Conservation (phyloP, 768 basidiomycete species). For the Coprinopsis cinerea region DNA sequence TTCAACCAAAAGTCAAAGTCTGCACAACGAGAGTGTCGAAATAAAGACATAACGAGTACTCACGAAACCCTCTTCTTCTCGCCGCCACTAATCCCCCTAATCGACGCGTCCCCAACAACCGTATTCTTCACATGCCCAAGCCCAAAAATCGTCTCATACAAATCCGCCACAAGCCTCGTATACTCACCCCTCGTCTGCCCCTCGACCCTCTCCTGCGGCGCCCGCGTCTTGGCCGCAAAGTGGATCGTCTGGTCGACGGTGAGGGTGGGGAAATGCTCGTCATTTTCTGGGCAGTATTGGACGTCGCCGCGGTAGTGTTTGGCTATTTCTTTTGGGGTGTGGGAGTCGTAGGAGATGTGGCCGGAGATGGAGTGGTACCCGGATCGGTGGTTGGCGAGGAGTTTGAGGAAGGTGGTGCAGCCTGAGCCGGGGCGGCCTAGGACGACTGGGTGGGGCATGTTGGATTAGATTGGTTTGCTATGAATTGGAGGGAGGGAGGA, state of each 20-base stretch:
- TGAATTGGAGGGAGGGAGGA: neutral
- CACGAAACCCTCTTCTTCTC: slow-evolving; percentile 78
- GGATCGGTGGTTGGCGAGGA: slow-evolving; percentile 66
- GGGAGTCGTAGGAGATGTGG: slow-evolving; percentile 69
- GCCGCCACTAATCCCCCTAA: slow-evolving; percentile 72
- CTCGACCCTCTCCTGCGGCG: slow-evolving; percentile 49
- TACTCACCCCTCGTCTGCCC: slow-evolving; percentile 36
- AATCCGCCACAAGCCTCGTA: slow-evolving; percentile 43
- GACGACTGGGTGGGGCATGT: slow-evolving; percentile 55
- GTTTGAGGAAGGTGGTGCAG: slow-evolving; percentile 80
- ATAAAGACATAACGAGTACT: slow-evolving; percentile 13
- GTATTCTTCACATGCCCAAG: slow-evolving; percentile 68
- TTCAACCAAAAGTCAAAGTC: neutral
- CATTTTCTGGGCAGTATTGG: slow-evolving; percentile 78
- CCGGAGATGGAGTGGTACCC: slow-evolving; percentile 68
- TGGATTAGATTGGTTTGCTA: neutral
- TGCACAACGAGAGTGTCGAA: neutral
- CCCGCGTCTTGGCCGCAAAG: slow-evolving; percentile 64
- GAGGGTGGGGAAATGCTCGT: slow-evolving; percentile 80
- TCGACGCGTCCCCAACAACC: slow-evolving; percentile 69
- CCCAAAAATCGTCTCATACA: slow-evolving; percentile 67
- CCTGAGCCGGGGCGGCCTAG: slow-evolving; percentile 83
- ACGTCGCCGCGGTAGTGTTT: slow-evolving; percentile 75
- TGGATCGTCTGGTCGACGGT: slow-evolving; percentile 72
- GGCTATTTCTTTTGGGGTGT: slow-evolving; percentile 57